Evolutionary conservation across 2,329 filamentous ascomycete genomes (phyloP).

Genomic region (Colletotrichum cuscutae): DNA sequence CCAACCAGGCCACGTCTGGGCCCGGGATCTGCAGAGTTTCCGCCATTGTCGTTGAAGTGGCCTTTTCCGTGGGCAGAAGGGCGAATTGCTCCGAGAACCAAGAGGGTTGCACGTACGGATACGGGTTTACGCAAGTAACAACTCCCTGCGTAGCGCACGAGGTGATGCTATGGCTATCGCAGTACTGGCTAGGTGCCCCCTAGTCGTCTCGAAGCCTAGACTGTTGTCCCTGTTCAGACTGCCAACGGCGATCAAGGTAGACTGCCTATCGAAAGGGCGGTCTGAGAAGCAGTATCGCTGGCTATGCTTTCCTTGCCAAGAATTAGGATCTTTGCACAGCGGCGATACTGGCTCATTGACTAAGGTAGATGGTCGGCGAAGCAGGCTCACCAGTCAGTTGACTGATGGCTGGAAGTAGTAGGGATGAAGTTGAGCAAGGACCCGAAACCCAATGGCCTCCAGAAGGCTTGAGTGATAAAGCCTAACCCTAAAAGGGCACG

Average conservation of each 20-base stretch:
- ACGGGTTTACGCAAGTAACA: constrained; percentile 6
- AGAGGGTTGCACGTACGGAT: not conserved
- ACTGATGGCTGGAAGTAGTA: constrained; percentile 1
- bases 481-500: not conserved
- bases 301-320: not conserved
- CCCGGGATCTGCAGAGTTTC: constrained; percentile 38
- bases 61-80: not conserved
- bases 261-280: constrained; percentile 1
- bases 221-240: constrained; percentile 11
- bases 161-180: constrained; percentile 20
- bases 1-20: constrained; percentile 41
- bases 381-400: not conserved
- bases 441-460: not conserved
- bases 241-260: constrained; percentile 5
- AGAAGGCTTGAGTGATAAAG: constrained; percentile 9
- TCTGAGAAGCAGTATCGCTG: not conserved
- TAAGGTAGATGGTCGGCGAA: not conserved
- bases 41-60: constrained; percentile 37
- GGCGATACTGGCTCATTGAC: not conserved
- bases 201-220: constrained; percentile 24
- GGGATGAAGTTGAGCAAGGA: constrained; percentile 14
- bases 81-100: not conserved
- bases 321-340: not conserved
- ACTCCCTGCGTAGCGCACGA: constrained; percentile 21
- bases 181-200: constrained; percentile 21